A percentile compares a stretch with the other conserved stretches of the same genome.
Evolutionary conservation across 2,329 filamentous ascomycete genomes (phyloP).

Genomic region (Fusarium subtropicale): DNA sequence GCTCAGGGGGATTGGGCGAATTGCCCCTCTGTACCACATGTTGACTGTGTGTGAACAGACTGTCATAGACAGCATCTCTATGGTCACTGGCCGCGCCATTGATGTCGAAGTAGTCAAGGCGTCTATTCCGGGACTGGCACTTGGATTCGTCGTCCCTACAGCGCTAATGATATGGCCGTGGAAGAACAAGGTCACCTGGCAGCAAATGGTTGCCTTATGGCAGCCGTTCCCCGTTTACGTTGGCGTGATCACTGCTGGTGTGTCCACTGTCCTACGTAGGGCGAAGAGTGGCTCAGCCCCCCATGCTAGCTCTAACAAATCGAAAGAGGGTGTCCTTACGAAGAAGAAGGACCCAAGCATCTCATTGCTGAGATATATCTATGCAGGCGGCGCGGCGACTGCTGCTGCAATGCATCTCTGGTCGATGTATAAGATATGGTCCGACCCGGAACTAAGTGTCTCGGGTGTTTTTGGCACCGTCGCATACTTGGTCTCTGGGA

Average conservation of each 20-base stretch:
- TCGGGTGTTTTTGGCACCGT: not conserved
- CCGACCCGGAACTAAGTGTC: not conserved
- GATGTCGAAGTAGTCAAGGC: not conserved
- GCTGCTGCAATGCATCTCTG: not conserved
- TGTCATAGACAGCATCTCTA: fast-evolving
- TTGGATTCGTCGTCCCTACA: not conserved
- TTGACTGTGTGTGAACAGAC: not conserved
- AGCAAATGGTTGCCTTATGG: not conserved
- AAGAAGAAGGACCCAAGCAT: not conserved
- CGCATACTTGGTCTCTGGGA: not conserved
- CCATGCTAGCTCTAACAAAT: not conserved
- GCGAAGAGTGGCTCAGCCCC: fast-evolving
- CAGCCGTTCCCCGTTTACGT: conserved; percentile 7
- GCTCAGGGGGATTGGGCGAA: not conserved
- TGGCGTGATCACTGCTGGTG: fast-evolving
- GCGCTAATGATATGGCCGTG: conserved; percentile 1
- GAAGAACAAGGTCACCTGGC: not conserved
- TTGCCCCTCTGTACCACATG: conserved; percentile 6
- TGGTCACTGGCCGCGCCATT: fast-evolving
- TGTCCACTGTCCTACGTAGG: fast-evolving
- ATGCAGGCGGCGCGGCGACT: not conserved
- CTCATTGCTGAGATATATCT: not conserved
- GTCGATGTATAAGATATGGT: not conserved
- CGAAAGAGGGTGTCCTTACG: fast-evolving
- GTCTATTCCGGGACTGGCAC: fast-evolving